Evolutionary conservation across 768 basidiomycete species (phyloP), one percentile per base, ranked within the genome.

Genomic region (Sarcodon aspratus): DNA sequence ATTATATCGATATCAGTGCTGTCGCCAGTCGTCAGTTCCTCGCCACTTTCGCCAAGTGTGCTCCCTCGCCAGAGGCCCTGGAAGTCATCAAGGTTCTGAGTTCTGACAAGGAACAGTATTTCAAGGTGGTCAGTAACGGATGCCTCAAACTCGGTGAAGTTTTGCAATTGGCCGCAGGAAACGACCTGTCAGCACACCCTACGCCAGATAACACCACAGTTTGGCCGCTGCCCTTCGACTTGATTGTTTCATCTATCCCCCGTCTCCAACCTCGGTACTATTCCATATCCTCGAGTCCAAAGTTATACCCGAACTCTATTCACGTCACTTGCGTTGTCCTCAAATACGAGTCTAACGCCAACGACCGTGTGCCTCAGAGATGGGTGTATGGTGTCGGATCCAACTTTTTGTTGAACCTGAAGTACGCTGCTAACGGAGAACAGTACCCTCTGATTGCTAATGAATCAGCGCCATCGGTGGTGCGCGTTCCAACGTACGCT

Each of bases 231-330:
- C 95, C 96, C 45, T 96, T 99, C 64, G 96, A 99, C 63, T 85
- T 94, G 63, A 83, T 99, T 55, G 82, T 99, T 48, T 97, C 94
- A 7, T 82, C 86, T 46, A 83, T 95, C 51, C 80, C 91, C 36
- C 91, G 96, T 54, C 78, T 99, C 15, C 95, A 98, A 63, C 93
- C 96, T 33, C 85, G 96, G 49, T 99, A 88, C 71, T 99, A 95
- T 67, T 99, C 96, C 33, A 98, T 99, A 64, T 97, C 96, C 8
- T 97, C 94, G 15, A 92, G 89, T 53, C 93, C 96, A 38, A 98
- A 98, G 64, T 70, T 97, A 9, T 63, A 91, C 64, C 79, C 94
- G n/a, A 80, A 76, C 51, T 71, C 85, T 7, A 91, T 99, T 56
- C 96, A 99, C 65, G 82, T 93, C 57, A 99, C 96, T 12, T 86